Base-by-base conservation (phyloP, 2,329 filamentous ascomycete species). In the Exophiala mesophila region DNA sequence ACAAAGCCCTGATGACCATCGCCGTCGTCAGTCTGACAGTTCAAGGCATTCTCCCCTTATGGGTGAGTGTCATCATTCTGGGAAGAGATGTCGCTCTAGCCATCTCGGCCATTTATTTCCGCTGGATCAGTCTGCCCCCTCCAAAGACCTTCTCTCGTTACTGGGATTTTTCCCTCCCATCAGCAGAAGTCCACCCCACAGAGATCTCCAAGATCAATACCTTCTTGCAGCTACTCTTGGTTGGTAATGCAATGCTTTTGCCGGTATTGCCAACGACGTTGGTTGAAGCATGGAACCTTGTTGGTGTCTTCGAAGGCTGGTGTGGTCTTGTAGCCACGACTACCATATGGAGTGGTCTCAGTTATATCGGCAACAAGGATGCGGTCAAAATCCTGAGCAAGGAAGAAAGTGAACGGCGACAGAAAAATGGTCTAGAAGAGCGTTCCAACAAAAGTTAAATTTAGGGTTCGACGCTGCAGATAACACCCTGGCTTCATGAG, bases 1-100 rank as follows among this genome's bases (percentile, higher is more conserved):
- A 98, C 66, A 98, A 98, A 69, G 77, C 80, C 6, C 76, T 98
- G 52, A 97, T 98, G 92, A 96, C 90, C 0, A 80, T 95, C 44
- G 67, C 94, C 56, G 94, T 90, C 1, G 82, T 90, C 9, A 88
- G 85, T 52, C 68, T 97, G 32, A 88, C 89, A 3, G 73, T 84
- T 49, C 88, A 95, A 56, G 88, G 88, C 3, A 77, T 80, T 10
- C 72, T 98, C 37, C 88, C 90, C 86, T 82, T 89, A 26, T 96
- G 89, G 78, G 74, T 97, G 3, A 89, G 89, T 2, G 76, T 75
- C n/a, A 80, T 97, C 36, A 95, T 98, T 49, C 77, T 98, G 3
- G 89, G 89, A 19, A 80, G 92, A 31, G 92, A 98, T 57, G 77
- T 85, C 30, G 86, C 82, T 15, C 76, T 98, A 3, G 88, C 77